Base-by-base conservation (phyloP, 805 yeast species). In the Zygosaccharomyces siamensis region DNA sequence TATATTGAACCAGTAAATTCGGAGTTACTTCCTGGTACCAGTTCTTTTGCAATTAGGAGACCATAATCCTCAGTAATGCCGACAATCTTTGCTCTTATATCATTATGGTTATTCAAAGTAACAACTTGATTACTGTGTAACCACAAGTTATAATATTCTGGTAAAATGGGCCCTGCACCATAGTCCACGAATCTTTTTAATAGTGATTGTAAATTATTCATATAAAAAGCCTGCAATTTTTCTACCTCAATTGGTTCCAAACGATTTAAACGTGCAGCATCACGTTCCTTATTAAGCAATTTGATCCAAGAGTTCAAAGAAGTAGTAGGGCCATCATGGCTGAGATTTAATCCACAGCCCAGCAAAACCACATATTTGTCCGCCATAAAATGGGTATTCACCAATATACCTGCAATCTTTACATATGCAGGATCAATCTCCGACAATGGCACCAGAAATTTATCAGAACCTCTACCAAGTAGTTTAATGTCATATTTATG, bases 21-120 rank as follows among this genome's bases (percentile, higher is more conserved):
- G 20, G 75, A 76, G 11, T 67, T 60, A 4, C 67, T 55, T 5
- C 66, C 66, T 1, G 58, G 47, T 43, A 77, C 77, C 6, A 82
- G 64, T 54, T 86, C 96, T 51, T 80, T 82, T 2, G 87, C 99
- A 11, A 82, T 67, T 49, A 93, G 69, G 70, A 90, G 72, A 0
- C 99, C 99, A 67, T 83, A 86, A 47, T 89, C 96, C 2, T 74
- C 71, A 0, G 95, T 83, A 39, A 93, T 90, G 1, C 99, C 99
- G 36, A 74, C 69, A 43, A 93, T 81, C 37, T 70, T 74, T 6
- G 95, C 93, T 43, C 75, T 72, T 2, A 72, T 71, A 48, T 75
- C 72, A 1, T 70, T 71, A 55, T 74, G 72, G 39, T 80, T 80
- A 23, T 76, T 76, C n/a, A 88, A 71, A 21, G 81, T 81, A 0